Percentiles rank a stretch among this genome's conserved stretches.
Conservation (phyloP, 306 rosid species). For the Carpinus fangiana region DNA sequence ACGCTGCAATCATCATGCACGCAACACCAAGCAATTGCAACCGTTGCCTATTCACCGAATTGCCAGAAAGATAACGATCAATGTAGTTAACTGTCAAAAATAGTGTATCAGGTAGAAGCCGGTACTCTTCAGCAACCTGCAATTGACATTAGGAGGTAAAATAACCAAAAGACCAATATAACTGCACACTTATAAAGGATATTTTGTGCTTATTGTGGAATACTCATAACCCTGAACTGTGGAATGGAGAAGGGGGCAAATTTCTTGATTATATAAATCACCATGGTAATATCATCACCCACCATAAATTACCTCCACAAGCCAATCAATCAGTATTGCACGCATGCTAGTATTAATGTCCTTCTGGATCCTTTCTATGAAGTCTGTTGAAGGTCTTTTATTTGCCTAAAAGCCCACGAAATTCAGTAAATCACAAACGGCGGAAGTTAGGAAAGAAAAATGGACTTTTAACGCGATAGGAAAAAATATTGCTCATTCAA, state of each 20-base stretch:
- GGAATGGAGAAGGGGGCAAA: not conserved
- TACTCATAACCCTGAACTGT: conserved; percentile 1
- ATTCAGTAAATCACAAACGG: not conserved
- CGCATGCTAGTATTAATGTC: conserved; percentile 86
- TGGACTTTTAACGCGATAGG: not conserved
- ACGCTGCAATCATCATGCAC: conserved; percentile 99
- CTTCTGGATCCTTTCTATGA: conserved; percentile 84
- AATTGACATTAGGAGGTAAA: conserved; percentile 12
- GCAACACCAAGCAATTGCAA: conserved; percentile 93
- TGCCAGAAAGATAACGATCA: conserved; percentile 90
- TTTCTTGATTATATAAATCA: conserved; percentile 15
- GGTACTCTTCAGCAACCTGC: conserved; percentile 95
- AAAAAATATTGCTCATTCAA: conserved; percentile 38
- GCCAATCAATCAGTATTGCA: conserved; percentile 88
- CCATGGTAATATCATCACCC: conserved; percentile 16
- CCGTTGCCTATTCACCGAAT: conserved; percentile 77
- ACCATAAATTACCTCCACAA: conserved; percentile 62
- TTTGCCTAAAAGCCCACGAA: conserved; percentile 48
- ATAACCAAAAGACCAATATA: conserved; percentile 4
- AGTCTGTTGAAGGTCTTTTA: conserved; percentile 84
- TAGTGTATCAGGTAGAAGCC: conserved; percentile 93
- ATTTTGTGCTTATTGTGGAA: not conserved
- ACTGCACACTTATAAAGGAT: not conserved
- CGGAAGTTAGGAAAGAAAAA: not conserved
- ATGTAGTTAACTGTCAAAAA: conserved; percentile 89